Evolutionary conservation across 225 moss, liverwort and hornwort species (phyloP).

Genomic region (Asterella californica): DNA sequence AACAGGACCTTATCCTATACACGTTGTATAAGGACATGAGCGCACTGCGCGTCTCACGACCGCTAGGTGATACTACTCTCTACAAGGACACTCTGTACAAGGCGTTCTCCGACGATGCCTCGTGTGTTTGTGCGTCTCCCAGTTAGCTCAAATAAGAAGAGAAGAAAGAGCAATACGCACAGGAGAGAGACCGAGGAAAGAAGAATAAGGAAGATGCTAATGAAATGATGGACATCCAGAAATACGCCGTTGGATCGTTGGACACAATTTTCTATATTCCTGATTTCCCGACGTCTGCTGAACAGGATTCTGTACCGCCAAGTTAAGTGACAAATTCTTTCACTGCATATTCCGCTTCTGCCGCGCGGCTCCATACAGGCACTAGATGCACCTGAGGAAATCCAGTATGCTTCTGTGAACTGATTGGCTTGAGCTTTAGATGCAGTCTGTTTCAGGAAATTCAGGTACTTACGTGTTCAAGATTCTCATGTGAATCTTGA

Average conservation of each 20-base stretch:
- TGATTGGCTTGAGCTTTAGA: too few relatives aligned
- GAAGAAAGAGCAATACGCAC: background rate
- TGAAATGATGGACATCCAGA: constrained; percentile 14
- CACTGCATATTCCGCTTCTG: background rate
- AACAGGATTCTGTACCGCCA: constrained; percentile 55
- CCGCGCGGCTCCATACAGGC: background rate
- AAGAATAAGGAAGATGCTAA: background rate
- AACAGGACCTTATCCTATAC: background rate
- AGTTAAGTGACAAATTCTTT: constrained; percentile 27
- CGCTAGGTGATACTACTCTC: background rate
- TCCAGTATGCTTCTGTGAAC: too few relatives aligned
- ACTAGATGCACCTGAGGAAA: too few relatives aligned
- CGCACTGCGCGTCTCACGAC: background rate
- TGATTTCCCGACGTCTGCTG: constrained; percentile 47
- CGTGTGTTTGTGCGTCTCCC: background rate
- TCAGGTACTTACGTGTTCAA: too few relatives aligned
- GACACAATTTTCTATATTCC: constrained; percentile 69
- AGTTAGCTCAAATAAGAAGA: background rate
- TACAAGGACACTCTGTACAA: background rate
- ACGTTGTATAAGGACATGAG: background rate
- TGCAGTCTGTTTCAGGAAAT: too few relatives aligned
- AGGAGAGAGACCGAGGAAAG: background rate
- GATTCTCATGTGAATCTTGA: too few relatives aligned
- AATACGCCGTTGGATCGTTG: constrained; percentile 56
- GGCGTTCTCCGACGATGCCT: background rate